These are phyloP conservation scores for Vitis hybrid DNA, from an alignment of 177 flowering plant species.

Conservation along the genomic window DNA sequence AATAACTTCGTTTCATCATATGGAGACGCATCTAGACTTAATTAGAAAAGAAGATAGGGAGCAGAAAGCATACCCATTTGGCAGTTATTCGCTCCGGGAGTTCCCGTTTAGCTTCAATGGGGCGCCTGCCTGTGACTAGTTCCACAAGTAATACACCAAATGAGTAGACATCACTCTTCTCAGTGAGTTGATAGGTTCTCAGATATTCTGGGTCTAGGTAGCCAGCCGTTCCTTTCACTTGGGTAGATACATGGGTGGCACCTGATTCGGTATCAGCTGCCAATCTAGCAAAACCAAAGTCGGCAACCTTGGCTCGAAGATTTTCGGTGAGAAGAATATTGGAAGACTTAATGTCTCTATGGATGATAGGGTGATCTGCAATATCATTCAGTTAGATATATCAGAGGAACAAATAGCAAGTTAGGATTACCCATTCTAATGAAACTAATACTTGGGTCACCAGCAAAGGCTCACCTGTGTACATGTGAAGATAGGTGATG, in stretches of 20 bases:
- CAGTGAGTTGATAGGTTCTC: slow-evolving; percentile 85
- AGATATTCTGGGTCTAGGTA: slow-evolving; percentile 96
- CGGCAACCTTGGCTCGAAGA: slow-evolving; percentile 89
- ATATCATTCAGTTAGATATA: no score
- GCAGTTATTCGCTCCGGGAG: slow-evolving; percentile 71
- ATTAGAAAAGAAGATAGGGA: not conserved
- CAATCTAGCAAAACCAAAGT: slow-evolving; percentile 89
- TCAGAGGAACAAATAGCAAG: not conserved
- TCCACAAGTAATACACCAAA: slow-evolving; percentile 92
- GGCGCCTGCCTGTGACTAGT: slow-evolving; percentile 81
- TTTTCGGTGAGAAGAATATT: slow-evolving; percentile 90
- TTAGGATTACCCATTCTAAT: not conserved
- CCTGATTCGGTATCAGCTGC: slow-evolving; percentile 75
- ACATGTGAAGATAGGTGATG: slow-evolving; percentile 94
- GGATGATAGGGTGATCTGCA: slow-evolving; percentile 94
- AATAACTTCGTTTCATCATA: no score
- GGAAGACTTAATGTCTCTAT: slow-evolving; percentile 95
- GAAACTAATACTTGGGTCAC: not conserved
- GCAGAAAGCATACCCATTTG: slow-evolving; percentile 65
- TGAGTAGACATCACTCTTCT: slow-evolving; percentile 95
- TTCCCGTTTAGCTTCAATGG: slow-evolving; percentile 77
- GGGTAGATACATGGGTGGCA: slow-evolving; percentile 89
- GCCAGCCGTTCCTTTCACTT: slow-evolving; percentile 98
- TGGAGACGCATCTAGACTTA: not conserved
- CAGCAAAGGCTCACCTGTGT: slow-evolving; percentile 54